Conservation (phyloP, 495 filamentous ascomycete species). For the Xylaria castorea region DNA sequence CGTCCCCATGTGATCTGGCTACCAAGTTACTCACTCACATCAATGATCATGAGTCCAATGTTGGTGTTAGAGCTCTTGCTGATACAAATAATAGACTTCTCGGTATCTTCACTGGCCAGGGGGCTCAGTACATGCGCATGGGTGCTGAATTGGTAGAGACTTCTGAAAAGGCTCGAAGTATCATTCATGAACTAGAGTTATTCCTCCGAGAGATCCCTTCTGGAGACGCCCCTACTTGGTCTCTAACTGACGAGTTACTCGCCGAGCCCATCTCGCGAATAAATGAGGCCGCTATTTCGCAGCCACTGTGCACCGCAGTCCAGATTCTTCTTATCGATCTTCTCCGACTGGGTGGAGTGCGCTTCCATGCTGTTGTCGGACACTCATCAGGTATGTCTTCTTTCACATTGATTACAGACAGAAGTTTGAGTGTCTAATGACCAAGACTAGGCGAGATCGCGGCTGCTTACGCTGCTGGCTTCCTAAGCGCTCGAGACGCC, state of each 20-base stretch:
- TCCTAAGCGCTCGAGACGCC: constrained; percentile 45
- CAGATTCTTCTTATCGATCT: constrained; percentile 58
- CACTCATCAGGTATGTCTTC: constrained; percentile 55
- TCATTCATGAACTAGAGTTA: constrained; percentile 6
- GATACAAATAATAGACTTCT: constrained; percentile 39
- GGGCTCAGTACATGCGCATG: constrained; percentile 71
- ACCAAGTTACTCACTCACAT: background rate
- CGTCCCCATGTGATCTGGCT: constrained; percentile 19
- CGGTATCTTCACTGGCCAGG: constrained; percentile 69
- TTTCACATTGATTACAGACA: background rate
- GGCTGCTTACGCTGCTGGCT: constrained; percentile 50
- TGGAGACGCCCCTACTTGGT: constrained; percentile 32
- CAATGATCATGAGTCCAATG: background rate
- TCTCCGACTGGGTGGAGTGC: constrained; percentile 48
- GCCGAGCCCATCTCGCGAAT: constrained; percentile 35
- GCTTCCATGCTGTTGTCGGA: constrained; percentile 55
- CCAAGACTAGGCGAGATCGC: constrained; percentile 57
- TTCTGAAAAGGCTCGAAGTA: constrained; percentile 38
- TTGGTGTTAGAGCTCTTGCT: background rate
- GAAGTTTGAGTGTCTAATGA: no score
- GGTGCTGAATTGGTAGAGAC: constrained; percentile 40
- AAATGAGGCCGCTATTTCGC: constrained; percentile 45
- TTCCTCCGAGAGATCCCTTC: constrained; percentile 17
- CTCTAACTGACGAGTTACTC: constrained; percentile 26
- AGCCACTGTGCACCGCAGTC: constrained; percentile 55